These are phyloP conservation scores for Penicillium fimorum DNA, from an alignment of 495 filamentous ascomycete species.

Conservation along the genomic window DNA sequence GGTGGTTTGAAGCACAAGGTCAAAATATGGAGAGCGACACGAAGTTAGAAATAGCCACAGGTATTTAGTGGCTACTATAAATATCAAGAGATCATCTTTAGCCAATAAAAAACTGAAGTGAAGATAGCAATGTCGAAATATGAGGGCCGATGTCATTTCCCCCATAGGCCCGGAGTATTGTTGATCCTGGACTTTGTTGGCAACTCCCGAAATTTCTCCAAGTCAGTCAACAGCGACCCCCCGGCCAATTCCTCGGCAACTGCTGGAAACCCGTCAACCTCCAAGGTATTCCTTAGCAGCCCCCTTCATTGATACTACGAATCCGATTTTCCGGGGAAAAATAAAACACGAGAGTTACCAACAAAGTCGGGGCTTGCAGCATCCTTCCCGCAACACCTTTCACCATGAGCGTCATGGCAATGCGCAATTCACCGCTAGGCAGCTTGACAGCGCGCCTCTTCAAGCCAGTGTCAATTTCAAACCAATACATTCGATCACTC, in stretches of 20 bases:
- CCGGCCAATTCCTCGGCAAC: slow-evolving; percentile 6
- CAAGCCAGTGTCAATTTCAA: slow-evolving; percentile 25
- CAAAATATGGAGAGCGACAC: neutral
- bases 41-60: slow-evolving; percentile 3
- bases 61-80: neutral
- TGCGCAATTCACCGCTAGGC: slow-evolving; percentile 34
- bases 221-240: slow-evolving; percentile 11
- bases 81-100: slow-evolving; percentile 2
- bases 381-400: slow-evolving; percentile 4
- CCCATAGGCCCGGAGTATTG: slow-evolving; percentile 32
- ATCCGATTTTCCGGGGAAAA: neutral
- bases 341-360: neutral
- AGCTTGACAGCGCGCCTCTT: slow-evolving; percentile 29
- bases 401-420: slow-evolving; percentile 28
- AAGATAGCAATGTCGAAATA: neutral
- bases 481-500: slow-evolving; percentile 36
- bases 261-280: slow-evolving; percentile 1
- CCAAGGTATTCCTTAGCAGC: neutral
- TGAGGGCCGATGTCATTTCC: neutral
- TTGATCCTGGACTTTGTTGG: slow-evolving; percentile 31
- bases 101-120: neutral
- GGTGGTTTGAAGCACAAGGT: slow-evolving; percentile 2
- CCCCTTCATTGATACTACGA: neutral
- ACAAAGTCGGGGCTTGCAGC: slow-evolving; percentile 8
- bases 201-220: slow-evolving; percentile 37